Evolutionary conservation across 2,329 filamentous ascomycete species (phyloP).

Genomic region (Neonectria hederae): DNA sequence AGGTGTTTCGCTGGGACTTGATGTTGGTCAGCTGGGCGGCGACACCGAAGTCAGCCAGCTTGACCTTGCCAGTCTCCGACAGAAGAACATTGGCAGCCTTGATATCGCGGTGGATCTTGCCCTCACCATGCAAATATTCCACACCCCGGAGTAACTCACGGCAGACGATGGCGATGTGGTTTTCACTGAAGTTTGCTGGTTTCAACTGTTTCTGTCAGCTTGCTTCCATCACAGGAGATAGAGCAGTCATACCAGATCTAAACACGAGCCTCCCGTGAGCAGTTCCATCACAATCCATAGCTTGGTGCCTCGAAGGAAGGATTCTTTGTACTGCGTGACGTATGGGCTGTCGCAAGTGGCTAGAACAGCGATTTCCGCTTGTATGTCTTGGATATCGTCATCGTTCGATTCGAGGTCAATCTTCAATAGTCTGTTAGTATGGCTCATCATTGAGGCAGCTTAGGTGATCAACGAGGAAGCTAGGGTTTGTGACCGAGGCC

Average conservation of each 20-base stretch:
- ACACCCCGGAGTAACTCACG: constrained; percentile 89
- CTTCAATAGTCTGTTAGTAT: constrained; percentile 54
- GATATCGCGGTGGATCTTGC: constrained; percentile 96
- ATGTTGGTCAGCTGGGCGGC: constrained; percentile 97
- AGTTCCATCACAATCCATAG: constrained; percentile 99
- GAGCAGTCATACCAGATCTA: constrained; percentile 74
- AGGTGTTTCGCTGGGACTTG: constrained; percentile 96
- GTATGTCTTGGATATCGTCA: constrained; percentile 97
- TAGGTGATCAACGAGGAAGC: constrained; percentile 1
- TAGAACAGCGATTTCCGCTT: constrained; percentile 94
- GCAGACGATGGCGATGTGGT: constrained; percentile 93
- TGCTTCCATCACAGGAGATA: not conserved
- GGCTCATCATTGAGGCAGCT: not conserved
- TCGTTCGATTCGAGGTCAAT: constrained; percentile 99
- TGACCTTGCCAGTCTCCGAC: constrained; percentile 90
- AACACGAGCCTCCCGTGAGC: constrained; percentile 91
- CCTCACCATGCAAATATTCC: constrained; percentile 91
- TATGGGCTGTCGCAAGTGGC: constrained; percentile 94
- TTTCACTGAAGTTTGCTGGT: constrained; percentile 87
- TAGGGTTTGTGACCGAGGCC: constrained; percentile 14
- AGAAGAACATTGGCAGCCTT: constrained; percentile 96
- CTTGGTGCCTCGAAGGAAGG: constrained; percentile 95
- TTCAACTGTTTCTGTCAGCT: constrained; percentile 70
- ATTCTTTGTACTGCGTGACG: constrained; percentile 96
- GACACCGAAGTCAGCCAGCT: constrained; percentile 96